phyloP scores from a whole-genome alignment of 306 rosid species.

The Quercus rubra region DNA sequence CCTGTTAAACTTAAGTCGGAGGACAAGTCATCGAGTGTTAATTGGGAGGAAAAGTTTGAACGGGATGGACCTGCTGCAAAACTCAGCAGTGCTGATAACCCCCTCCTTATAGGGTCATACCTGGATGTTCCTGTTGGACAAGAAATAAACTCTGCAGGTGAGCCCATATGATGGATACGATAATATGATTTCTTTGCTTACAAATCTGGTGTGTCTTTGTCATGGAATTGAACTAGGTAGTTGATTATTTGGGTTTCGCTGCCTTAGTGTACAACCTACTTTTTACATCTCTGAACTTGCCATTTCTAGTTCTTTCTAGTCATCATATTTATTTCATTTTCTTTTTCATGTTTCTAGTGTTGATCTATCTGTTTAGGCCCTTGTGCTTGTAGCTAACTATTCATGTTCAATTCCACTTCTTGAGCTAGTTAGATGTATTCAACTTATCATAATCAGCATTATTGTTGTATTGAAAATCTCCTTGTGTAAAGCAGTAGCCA shows the following conservation, averaged over 20 bases:
- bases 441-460: background rate
- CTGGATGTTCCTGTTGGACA: conserved; percentile 92
- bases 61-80: conserved; percentile 51
- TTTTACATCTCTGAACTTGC: conserved; percentile 12
- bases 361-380: background rate
- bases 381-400: background rate
- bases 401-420: background rate
- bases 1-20: conserved; percentile 91
- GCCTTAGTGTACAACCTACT: conserved; percentile 5
- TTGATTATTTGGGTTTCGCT: background rate
- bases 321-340: background rate
- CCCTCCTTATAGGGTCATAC: conserved; percentile 71
- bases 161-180: conserved; percentile 23
- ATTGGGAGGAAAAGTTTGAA: conserved; percentile 85
- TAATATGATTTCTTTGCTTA: conserved; percentile 6
- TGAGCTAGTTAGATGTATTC: background rate
- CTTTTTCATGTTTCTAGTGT: conserved; percentile 13
- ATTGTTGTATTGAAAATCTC: background rate
- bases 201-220: background rate
- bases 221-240: conserved; percentile 9
- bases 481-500: background rate
- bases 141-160: conserved; percentile 82
- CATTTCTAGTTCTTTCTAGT: background rate
- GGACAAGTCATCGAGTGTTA: conserved; percentile 62
- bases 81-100: conserved; percentile 47